These are phyloP conservation scores for Trametes polyzona DNA, from an alignment of 1,284 basidiomycete species.

Conservation along the genomic window DNA sequence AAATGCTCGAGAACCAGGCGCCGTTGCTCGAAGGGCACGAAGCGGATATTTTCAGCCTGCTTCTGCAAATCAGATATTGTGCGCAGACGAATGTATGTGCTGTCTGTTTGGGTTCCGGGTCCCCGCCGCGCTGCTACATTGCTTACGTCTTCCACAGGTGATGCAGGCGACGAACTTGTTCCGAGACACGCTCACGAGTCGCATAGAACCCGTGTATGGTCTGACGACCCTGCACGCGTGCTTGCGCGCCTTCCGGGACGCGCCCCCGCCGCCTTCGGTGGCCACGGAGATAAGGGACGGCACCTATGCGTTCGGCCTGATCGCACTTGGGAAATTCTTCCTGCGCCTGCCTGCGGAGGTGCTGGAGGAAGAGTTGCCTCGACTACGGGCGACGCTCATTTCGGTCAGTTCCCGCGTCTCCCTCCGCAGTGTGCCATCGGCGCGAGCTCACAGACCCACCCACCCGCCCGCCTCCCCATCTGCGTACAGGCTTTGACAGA, in stretches of 20 bases:
- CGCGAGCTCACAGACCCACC: constrained; percentile 10
- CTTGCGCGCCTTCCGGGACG: constrained; percentile 62
- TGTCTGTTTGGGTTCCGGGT: constrained; percentile 19
- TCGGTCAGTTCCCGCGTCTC: constrained; percentile 48
- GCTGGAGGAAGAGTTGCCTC: constrained; percentile 83
- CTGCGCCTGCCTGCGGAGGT: constrained; percentile 78
- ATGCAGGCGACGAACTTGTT: constrained; percentile 80
- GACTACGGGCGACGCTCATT: constrained; percentile 69
- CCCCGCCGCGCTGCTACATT: constrained; percentile 9
- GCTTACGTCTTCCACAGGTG: constrained; percentile 49
- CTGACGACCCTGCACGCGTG: constrained; percentile 78
- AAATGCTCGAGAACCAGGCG: constrained; percentile 71
- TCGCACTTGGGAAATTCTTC: constrained; percentile 80
- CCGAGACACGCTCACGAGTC: constrained; percentile 69
- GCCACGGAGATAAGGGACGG: constrained; percentile 58
- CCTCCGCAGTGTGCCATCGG: not conserved
- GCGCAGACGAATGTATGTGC: constrained; percentile 65
- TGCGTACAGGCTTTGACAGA: constrained; percentile 70
- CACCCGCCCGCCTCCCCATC: too few species aligned
- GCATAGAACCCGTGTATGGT: constrained; percentile 81
- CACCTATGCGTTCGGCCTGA: constrained; percentile 79
- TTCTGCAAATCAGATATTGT: constrained; percentile 68
- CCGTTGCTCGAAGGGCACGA: constrained; percentile 73
- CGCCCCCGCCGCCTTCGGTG: constrained; percentile 45
- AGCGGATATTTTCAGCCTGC: constrained; percentile 65